Base-by-base conservation (phyloP, 805 yeast genomes). In the Ogataea salicorniae region DNA sequence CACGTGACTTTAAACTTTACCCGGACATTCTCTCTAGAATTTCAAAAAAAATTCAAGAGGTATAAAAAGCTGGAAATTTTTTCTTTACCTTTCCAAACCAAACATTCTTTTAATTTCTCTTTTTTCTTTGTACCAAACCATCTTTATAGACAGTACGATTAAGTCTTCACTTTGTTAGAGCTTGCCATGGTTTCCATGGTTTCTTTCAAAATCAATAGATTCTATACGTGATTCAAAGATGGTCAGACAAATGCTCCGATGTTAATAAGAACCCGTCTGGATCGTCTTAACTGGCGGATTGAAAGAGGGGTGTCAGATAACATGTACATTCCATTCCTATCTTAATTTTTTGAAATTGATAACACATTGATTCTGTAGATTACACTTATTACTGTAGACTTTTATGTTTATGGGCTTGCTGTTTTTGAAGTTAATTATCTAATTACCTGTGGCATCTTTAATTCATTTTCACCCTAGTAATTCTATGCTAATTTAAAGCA, bases 301-400 rank as follows among this genome's bases (percentile, higher is more conserved):
- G 68, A 64, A 63, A 61, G 66, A 61, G 62, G 68, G 67, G 68
- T 64, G 68, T 64, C 68, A 64, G 68, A 62, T 59, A 58, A 59
- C 65, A 57, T 55, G 57, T 43, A 64, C 63, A 64, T 55, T 37
- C 45, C 34, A 31, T n/a, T 29, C 29, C n/a, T 26, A 20, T 15
- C 13, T 9, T 38, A 20, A 20, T 22, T 23, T 23, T 20, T 16
- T 16, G 31, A 26, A 26, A 5, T 26, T 26, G 11, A 26, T 26
- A 26, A 26, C 8, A 26, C 11, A 9, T 26, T 26, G 31, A 26
- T 26, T 8, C 6, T 26, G 31, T 26, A 26, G 20, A 26, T 26
- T 26, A 9, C 6, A 26, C 31, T 11, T 26, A 26, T 26, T 26
- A 9, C 11, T 26, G 9, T 11, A 26, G 31, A 9, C 31, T 26